Evolutionary conservation across 306 rosid species (phyloP), one percentile per base, ranked within the genome.

Genomic region (Boehmeria nivea): DNA sequence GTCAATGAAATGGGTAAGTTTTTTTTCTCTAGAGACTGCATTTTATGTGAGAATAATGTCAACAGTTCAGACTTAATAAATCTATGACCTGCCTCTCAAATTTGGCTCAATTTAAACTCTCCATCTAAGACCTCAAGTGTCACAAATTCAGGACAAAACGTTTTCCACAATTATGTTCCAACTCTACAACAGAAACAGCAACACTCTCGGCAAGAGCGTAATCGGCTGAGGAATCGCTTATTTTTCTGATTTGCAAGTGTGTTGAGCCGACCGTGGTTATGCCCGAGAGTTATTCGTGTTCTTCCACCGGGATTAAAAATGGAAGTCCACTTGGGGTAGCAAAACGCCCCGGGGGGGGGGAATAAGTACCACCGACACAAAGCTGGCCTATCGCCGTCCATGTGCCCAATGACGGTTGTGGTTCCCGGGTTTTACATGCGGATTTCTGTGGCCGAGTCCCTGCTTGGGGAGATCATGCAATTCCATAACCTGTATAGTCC

Each of bases 401-500:
- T 74, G 51, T 2, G 65, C 70, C 87, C 88, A 69, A n/a, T 71
- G 66, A 68, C 94, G 78, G 38, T 71, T 84, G 52, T 72, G 67
- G 69, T 80, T 71, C 59, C 88, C 95, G 2, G 84, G 68, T 64
- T 84, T 91, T 36, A 57, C 13, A 23, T 75, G 72, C 17, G 84
- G 68, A 70, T 83, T 77, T 61, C 89, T 61, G 27, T 72, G 79
- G 16, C 39, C 77, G 11, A 52, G 48, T 10, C 72, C 86, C 63
- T 87, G 96, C 79, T 83, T 93, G 0, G 99, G 96, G 44, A 93
- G 83, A 48, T 93, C 96, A 18, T 65, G 93, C 61, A 93, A 44
- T 52, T 87, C 99, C 99, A 93, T 93, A 2, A 93, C 95, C 62
- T 93, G 99, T 57, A 87, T 76, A 0, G 93, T 93, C 39, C 99